Percentiles rank a stretch among this genome's conserved stretches.
phyloP scores from a whole-genome alignment of 257 asterid genomes.

The Oldenlandia corymbosa region DNA sequence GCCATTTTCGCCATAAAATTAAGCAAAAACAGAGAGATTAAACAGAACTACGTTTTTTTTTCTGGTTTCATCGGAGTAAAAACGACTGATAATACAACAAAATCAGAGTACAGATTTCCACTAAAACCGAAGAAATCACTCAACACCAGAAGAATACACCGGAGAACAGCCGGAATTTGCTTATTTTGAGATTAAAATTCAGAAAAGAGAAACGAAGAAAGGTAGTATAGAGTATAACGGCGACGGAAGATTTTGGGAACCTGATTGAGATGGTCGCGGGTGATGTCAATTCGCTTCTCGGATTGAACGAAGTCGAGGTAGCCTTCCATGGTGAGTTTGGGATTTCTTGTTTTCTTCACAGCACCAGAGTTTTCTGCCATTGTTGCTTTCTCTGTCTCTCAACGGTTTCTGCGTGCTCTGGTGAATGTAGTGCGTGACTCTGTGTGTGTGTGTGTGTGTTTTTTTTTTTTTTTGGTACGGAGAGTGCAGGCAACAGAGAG shows the following conservation, averaged over 20 bases:
- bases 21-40: background rate
- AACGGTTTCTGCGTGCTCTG: background rate
- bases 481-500: too few relatives aligned
- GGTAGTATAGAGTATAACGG: background rate
- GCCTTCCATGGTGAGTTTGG: conserved; percentile 22
- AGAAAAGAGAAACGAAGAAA: background rate
- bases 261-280: conserved; percentile 24
- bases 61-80: too few relatives aligned
- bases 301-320: conserved; percentile 23
- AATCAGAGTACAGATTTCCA: too few relatives aligned
- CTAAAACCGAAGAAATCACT: too few relatives aligned
- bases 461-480: too few relatives aligned
- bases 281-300: conserved; percentile 15
- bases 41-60: too few relatives aligned
- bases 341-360: background rate
- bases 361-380: conserved; percentile 9
- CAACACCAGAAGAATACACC: too few relatives aligned
- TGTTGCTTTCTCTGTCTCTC: background rate
- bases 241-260: background rate
- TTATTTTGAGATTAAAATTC: background rate
- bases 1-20: background rate
- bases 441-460: too few relatives aligned
- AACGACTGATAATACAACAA: too few relatives aligned
- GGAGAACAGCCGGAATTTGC: background rate
- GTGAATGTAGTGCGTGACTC: too few relatives aligned